Percentiles rank a stretch among this genome's conserved stretches.
Evolutionary conservation across 257 asterid genomes (phyloP).

Genomic region (Primulina huaijiensis): DNA sequence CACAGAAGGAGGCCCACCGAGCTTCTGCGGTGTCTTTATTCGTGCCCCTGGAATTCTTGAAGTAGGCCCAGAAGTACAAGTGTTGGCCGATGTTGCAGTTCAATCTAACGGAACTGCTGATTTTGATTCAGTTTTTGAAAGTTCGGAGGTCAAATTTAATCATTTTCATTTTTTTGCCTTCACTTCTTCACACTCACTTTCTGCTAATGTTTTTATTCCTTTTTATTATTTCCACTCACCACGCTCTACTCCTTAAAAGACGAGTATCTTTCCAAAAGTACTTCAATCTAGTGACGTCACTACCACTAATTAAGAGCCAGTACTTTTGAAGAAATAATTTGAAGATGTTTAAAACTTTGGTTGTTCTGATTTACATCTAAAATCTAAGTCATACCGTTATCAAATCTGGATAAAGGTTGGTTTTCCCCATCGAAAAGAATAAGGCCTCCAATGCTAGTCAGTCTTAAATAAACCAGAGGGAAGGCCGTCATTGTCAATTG

Average conservation of each 20-base stretch:
- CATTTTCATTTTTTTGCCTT: background rate
- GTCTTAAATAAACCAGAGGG: background rate
- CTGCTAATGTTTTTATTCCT: background rate
- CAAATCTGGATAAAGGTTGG: background rate
- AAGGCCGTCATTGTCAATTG: background rate
- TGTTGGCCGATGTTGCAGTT: slow-evolving; percentile 65
- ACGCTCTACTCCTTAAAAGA: background rate
- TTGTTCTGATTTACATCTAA: background rate
- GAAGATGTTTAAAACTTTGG: background rate
- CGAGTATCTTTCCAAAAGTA: too few species aligned
- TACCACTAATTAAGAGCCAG: background rate
- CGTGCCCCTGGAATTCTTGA: slow-evolving; percentile 93
- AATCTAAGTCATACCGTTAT: too few species aligned
- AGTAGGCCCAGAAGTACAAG: slow-evolving; percentile 85
- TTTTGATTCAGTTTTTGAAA: slow-evolving; percentile 32
- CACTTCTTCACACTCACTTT: background rate
- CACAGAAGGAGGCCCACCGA: slow-evolving; percentile 89
- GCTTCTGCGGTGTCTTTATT: slow-evolving; percentile 77
- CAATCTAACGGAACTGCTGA: slow-evolving; percentile 40
- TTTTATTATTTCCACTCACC: background rate
- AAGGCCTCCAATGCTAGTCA: background rate
- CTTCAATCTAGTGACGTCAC: background rate
- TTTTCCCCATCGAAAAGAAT: background rate
- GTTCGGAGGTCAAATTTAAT: slow-evolving; percentile 41
- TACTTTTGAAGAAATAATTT: background rate